Conservation (phyloP, 73 alveolate species). For the Paramecium octaurelia region DNA sequence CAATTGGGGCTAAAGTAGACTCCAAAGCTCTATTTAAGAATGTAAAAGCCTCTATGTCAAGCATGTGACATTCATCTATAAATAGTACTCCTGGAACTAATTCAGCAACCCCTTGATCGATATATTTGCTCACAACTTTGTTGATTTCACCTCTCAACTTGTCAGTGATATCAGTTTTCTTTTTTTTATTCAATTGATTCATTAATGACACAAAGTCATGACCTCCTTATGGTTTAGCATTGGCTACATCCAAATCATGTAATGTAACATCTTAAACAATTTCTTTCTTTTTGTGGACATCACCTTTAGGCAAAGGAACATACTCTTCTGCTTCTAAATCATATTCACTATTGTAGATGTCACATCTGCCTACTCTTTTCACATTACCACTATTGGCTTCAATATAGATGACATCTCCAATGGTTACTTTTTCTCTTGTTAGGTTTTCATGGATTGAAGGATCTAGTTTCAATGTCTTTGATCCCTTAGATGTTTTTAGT, state of each 20-base stretch:
- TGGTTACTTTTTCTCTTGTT: conserved; percentile 98
- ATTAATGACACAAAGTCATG: conserved; percentile 97
- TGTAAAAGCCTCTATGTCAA: conserved; percentile 99
- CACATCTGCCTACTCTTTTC: conserved; percentile 99
- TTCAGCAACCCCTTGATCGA: conserved; percentile 99
- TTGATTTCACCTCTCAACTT: conserved; percentile 97
- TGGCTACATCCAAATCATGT: conserved; percentile 99
- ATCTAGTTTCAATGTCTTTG: conserved; percentile 96
- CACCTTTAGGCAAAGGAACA: conserved; percentile 99
- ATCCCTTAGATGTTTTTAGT: conserved; percentile 96
- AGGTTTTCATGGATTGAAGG: conserved; percentile 98
- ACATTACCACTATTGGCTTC: conserved; percentile 99
- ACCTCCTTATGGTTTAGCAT: conserved; percentile 99
- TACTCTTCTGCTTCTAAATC: conserved; percentile 99
- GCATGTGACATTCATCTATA: conserved; percentile 99
- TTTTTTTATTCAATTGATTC: conserved; percentile 97
- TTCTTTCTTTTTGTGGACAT: conserved; percentile 99
- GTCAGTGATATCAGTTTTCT: conserved; percentile 99
- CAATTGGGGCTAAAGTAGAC: conserved; percentile 98
- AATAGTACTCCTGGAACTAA: conserved; percentile 99
- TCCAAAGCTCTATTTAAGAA: conserved; percentile 97
- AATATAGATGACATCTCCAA: conserved; percentile 99
- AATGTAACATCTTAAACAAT: conserved; percentile 99
- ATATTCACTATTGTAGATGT: conserved; percentile 98
- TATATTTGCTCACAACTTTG: conserved; percentile 98